Percentiles rank a stretch among this genome's conserved stretches.
phyloP scores from a whole-genome alignment of 352 stramenopile species.

The Globisporangium recalcitrans region DNA sequence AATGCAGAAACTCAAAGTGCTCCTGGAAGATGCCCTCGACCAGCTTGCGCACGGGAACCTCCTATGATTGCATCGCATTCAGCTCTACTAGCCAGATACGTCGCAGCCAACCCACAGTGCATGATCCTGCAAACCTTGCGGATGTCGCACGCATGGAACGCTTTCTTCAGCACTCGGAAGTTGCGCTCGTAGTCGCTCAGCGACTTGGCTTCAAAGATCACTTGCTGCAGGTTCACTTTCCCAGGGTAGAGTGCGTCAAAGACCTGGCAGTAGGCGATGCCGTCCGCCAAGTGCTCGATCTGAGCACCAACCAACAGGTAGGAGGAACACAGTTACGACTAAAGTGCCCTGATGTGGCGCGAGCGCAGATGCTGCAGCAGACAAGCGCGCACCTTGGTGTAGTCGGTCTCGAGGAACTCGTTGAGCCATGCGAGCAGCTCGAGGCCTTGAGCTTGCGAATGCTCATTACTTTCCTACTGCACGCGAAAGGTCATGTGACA shows the following conservation, averaged over 20 bases:
- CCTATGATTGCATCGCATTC: slow-evolving; percentile 18
- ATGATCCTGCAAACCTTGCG: slow-evolving; percentile 33
- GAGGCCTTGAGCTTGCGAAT: slow-evolving; percentile 77
- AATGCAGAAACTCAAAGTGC: slow-evolving; percentile 81
- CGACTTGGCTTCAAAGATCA: slow-evolving; percentile 55
- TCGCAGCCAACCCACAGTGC: not conserved
- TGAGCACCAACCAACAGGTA: not conserved
- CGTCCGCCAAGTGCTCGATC: slow-evolving; percentile 76
- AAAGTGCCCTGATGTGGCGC: not conserved
- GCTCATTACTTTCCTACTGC: slow-evolving; percentile 34
- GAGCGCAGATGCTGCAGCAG: not conserved
- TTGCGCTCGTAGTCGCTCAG: slow-evolving; percentile 61
- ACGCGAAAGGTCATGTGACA: slow-evolving; percentile 1
- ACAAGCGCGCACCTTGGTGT: slow-evolving; percentile 47
- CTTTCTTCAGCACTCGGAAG: slow-evolving; percentile 46
- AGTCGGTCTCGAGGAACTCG: slow-evolving; percentile 77
- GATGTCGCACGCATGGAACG: slow-evolving; percentile 58
- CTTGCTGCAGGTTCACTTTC: slow-evolving; percentile 51
- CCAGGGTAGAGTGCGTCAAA: slow-evolving; percentile 65
- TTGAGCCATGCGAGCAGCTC: slow-evolving; percentile 78
- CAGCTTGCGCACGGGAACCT: slow-evolving; percentile 63
- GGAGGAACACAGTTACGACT: not conserved
- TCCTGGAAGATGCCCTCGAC: slow-evolving; percentile 70
- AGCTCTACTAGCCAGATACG: too few relatives aligned
- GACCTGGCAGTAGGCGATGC: slow-evolving; percentile 75